Conservation (phyloP, 2,329 filamentous ascomycete species). For the Aspergillus aculeatinus region DNA sequence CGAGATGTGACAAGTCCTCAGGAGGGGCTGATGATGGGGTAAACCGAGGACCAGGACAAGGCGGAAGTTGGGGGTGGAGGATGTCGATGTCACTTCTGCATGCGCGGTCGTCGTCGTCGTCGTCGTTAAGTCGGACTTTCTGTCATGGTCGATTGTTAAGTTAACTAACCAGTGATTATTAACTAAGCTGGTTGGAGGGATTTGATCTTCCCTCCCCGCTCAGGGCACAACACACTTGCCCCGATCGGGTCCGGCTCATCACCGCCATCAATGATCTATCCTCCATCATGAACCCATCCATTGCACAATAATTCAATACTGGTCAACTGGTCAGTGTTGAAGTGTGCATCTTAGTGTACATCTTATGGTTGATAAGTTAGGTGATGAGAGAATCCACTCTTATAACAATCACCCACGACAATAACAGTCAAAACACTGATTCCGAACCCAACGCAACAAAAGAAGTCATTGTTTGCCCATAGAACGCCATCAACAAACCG, state of each 20-base stretch:
- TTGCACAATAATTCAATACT: too few species aligned
- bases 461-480: constrained; percentile 11
- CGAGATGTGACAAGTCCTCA: neutral
- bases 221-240: neutral
- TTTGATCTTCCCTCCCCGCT: constrained; percentile 8
- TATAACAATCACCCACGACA: constrained; percentile 15
- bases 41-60: neutral
- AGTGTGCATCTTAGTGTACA: too few species aligned
- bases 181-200: constrained; percentile 15
- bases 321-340: too few species aligned
- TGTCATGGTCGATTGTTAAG: constrained; percentile 31
- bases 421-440: constrained; percentile 15
- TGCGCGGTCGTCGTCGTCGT: neutral
- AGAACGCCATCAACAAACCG: constrained; percentile 16
- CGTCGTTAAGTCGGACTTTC: constrained; percentile 20
- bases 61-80: constrained; percentile 4
- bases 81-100: constrained; percentile 6
- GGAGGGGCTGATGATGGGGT: neutral
- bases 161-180: constrained; percentile 27
- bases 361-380: neutral
- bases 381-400: neutral
- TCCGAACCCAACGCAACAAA: neutral
- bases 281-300: too few species aligned
- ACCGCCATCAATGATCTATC: too few species aligned
- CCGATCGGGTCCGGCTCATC: too few species aligned